Base-by-base conservation (phyloP, 2,329 filamentous ascomycete genomes). In the Colletotrichum echinochloae region DNA sequence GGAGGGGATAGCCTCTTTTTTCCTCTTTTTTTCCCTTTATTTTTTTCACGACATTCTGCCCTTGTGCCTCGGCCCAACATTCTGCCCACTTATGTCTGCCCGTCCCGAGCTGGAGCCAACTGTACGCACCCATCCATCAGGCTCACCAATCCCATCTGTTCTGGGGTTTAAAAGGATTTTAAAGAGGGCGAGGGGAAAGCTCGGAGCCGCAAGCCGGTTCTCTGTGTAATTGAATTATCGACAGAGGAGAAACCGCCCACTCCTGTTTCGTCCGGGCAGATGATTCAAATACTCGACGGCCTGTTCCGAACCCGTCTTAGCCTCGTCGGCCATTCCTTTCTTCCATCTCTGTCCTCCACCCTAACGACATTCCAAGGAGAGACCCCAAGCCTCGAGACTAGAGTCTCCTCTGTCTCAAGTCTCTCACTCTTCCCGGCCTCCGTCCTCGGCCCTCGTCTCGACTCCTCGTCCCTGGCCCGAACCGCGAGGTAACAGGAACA, bases 261-360 rank as follows among this genome's bases (percentile, higher is more conserved):
- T 33, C 18, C 39, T 59, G 41, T 46, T 20, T 46, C 56, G 37
- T 49, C 49, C 9, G 5, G 44, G 16, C 44, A 12, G 30, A 39
- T 37, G 35, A 18, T 49, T 28, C 18, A 28, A 44, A 51, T 39
- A 37, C 23, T 26, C 30, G 16, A 49, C 59, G n/a, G 23, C 30
- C 44, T 30, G 11, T 61, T 51, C 59, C 44, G 59, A 8, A 39
- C 23, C 59, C 35, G 33, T 49, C 33, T 23, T 51, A 61, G 59
- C 59, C 44, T 61, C 59, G 23, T 61, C 28, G n/a, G 44, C 44
- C 20, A 28, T 37, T 39, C 20, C 33, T 60, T 33, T 48, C 56
- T 60, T 33, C 12, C 37, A 5, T 30, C 18, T 20, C 44, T 37
- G 18, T 26, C 12, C 30, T 46, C 30, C 44, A 39, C 44, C 12